A percentile compares a stretch with the other conserved stretches of the same genome.
Conservation (phyloP, 2,329 filamentous ascomycete species). For the Neonectria coccinea region DNA sequence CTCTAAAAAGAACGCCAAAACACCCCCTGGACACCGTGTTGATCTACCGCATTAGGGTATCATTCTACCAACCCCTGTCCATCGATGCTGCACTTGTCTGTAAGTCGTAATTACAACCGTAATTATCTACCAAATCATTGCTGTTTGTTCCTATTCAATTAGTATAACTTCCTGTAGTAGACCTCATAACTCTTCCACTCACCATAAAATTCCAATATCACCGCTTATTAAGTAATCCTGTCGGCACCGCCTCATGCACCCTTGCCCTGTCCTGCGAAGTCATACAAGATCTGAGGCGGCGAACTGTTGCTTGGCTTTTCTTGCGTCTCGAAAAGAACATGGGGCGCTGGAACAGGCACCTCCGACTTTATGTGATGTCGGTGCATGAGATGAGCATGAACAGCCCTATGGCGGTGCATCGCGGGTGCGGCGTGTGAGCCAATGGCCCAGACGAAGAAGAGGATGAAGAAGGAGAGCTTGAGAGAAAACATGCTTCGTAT, state of each 20-base stretch:
- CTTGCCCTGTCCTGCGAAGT: neutral
- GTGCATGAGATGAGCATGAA: constrained; percentile 50
- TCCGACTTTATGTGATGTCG: constrained; percentile 36
- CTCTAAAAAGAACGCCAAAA: neutral
- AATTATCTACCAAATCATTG: neutral
- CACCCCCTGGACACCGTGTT: neutral
- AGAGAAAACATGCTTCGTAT: constrained; percentile 34
- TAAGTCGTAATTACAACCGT: neutral
- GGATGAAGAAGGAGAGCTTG: constrained; percentile 33
- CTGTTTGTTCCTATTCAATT: neutral
- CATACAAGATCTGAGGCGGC: constrained; percentile 7
- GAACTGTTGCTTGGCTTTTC: constrained; percentile 29
- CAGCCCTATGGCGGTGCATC: constrained; percentile 30
- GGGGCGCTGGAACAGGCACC: constrained; percentile 9
- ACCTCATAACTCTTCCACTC: no score
- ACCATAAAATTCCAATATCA: neutral
- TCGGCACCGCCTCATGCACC: no score
- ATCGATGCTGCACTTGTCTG: neutral
- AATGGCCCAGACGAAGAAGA: constrained; percentile 41
- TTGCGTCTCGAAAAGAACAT: constrained; percentile 24
- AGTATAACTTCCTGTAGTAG: neutral
- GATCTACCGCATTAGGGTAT: neutral
- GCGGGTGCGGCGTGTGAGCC: constrained; percentile 44
- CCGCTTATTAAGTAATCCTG: neutral
- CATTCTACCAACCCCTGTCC: neutral